Conservation (phyloP, 2,329 filamentous ascomycete genomes). For the Rutstroemia sp. region DNA sequence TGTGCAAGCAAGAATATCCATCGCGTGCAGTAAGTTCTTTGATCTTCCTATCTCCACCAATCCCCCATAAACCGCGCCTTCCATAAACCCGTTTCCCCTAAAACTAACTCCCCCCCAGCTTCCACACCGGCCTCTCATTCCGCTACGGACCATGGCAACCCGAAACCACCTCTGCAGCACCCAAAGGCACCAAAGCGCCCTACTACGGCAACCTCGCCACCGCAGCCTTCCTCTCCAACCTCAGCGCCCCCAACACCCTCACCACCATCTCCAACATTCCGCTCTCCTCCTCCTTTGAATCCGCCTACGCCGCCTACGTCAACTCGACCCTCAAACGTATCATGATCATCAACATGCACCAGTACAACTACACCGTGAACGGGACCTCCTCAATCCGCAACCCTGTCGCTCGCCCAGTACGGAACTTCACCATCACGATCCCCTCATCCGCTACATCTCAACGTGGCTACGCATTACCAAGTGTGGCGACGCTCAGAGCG, state of each 20-base stretch:
- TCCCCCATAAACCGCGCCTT: no score
- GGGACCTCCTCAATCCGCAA: conserved; percentile 29
- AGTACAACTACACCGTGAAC: conserved; percentile 51
- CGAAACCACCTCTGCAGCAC: conserved; percentile 40
- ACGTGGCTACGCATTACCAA: background rate
- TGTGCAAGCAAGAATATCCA: conserved; percentile 47
- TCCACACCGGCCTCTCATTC: conserved; percentile 59
- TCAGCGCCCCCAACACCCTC: conserved; percentile 20
- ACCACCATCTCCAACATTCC: conserved; percentile 43
- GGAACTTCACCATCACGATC: conserved; percentile 38
- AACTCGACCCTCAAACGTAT: conserved; percentile 38
- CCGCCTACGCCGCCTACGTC: conserved; percentile 50
- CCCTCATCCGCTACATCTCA: conserved; percentile 12
- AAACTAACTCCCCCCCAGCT: conserved; percentile 21
- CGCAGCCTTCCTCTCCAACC: conserved; percentile 46
- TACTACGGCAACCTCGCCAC: conserved; percentile 57
- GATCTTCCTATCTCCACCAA: background rate
- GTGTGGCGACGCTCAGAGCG: conserved; percentile 35
- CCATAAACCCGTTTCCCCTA: background rate
- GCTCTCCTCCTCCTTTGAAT: conserved; percentile 32
- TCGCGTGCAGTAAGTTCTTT: conserved; percentile 38
- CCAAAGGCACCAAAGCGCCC: conserved; percentile 51
- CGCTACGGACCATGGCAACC: conserved; percentile 57
- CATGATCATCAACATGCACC: conserved; percentile 49
- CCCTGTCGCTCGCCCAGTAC: conserved; percentile 28